A percentile compares a stretch with the other conserved stretches of the same genome.
Conservation (phyloP, 345 rosid genomes). For the Linum usitatissimum region DNA sequence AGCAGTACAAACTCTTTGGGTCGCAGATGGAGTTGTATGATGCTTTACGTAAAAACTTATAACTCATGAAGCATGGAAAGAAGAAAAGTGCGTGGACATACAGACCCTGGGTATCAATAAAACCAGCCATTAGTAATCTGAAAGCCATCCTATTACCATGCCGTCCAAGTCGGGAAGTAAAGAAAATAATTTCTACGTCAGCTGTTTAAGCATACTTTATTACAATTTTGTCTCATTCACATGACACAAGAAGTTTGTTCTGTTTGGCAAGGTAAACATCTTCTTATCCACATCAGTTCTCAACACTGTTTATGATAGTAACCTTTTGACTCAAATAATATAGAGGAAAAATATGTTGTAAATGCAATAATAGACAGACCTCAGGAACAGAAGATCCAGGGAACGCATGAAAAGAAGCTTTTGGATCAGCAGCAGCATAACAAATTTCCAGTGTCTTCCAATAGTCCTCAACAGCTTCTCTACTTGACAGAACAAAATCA, state of each 20-base stretch:
- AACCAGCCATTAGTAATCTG: background rate
- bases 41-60: background rate
- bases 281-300: background rate
- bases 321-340: background rate
- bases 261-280: no score
- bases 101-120: background rate
- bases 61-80: background rate
- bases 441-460: constrained; percentile 94
- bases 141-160: background rate
- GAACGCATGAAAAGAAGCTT: constrained; percentile 75
- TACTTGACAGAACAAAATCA: constrained; percentile 63
- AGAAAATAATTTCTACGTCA: background rate
- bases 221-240: background rate
- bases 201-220: background rate
- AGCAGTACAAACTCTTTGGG: no score
- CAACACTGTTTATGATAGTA: background rate
- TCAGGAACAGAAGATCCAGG: constrained; percentile 90
- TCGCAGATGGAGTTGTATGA: no score
- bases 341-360: background rate
- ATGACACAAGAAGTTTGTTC: background rate
- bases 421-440: constrained; percentile 81
- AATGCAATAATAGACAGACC: constrained; percentile 34
- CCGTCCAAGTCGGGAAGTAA: background rate
- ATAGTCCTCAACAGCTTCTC: constrained; percentile 78
- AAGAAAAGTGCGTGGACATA: background rate